Conservation (phyloP, 2,329 filamentous ascomycete genomes). For the Beauveria sp. region DNA sequence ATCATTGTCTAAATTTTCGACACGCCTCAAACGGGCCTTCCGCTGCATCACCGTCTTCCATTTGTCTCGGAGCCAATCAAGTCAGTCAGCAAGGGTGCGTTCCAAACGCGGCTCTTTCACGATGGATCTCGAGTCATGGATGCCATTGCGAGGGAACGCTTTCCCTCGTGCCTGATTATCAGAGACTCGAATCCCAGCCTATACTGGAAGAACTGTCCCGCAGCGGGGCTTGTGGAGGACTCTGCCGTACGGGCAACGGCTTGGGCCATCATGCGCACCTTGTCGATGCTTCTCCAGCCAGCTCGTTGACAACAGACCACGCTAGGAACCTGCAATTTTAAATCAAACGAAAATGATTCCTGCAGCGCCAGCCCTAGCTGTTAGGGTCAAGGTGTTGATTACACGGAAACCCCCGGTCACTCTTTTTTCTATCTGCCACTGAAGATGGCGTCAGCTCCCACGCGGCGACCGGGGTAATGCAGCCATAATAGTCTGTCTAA, state of each 20-base stretch:
- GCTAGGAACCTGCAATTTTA: not conserved
- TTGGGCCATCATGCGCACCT: not conserved
- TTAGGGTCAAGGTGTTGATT: too few relatives aligned
- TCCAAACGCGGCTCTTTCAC: not conserved
- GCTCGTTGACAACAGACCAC: not conserved
- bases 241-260: not conserved
- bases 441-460: not conserved
- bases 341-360: not conserved
- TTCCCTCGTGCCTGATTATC: not conserved
- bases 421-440: not conserved
- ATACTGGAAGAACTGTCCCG: not conserved
- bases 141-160: not conserved
- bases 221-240: constrained; percentile 6
- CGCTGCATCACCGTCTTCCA: not conserved
- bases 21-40: not conserved
- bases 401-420: not conserved
- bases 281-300: not conserved
- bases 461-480: not conserved
- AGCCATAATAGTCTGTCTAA: not conserved
- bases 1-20: not conserved
- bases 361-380: not conserved
- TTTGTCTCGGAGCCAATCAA: not conserved
- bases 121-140: constrained; percentile 1
- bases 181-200: not conserved
- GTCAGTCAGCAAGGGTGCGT: not conserved